Conservation (phyloP, 208 protist species). For the Crithidia sp. region DNA sequence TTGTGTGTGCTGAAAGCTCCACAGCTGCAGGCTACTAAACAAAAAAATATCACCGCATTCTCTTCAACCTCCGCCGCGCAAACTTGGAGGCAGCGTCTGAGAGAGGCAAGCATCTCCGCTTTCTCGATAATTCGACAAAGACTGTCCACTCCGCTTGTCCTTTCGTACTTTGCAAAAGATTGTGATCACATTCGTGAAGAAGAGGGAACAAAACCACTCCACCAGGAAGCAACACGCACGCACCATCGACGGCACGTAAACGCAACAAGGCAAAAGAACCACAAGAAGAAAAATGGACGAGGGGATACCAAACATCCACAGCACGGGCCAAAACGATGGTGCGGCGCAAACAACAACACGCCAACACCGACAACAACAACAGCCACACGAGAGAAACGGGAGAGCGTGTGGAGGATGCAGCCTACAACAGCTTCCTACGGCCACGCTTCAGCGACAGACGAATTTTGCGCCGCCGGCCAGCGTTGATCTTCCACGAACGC, state of each 20-base stretch:
- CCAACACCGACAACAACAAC: neutral
- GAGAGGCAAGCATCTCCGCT: too few relatives aligned
- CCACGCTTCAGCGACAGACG: conserved; percentile 87
- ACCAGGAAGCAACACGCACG: neutral
- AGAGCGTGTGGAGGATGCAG: neutral
- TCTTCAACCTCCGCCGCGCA: too few relatives aligned
- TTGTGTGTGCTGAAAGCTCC: too few relatives aligned
- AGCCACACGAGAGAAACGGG: conserved; percentile 7
- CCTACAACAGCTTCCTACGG: conserved; percentile 83
- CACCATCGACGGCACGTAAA: neutral
- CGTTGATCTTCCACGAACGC: conserved; percentile 88
- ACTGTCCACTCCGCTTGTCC: too few relatives aligned
- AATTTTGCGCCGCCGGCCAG: conserved; percentile 84
- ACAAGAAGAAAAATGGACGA: neutral
- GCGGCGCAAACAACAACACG: too few relatives aligned
- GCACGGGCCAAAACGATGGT: too few relatives aligned
- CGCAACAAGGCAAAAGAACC: conserved; percentile 2
- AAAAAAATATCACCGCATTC: too few relatives aligned
- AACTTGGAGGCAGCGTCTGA: too few relatives aligned
- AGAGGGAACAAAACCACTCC: conserved; percentile 12
- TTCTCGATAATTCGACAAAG: too few relatives aligned
- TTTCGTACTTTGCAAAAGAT: neutral
- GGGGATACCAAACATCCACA: neutral
- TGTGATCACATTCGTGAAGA: conserved; percentile 7
- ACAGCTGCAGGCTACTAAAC: too few relatives aligned